Evolutionary conservation across 495 filamentous ascomycete species (phyloP), one percentile per base, ranked within the genome.

Genomic region (Hypoxylon cercidicola): DNA sequence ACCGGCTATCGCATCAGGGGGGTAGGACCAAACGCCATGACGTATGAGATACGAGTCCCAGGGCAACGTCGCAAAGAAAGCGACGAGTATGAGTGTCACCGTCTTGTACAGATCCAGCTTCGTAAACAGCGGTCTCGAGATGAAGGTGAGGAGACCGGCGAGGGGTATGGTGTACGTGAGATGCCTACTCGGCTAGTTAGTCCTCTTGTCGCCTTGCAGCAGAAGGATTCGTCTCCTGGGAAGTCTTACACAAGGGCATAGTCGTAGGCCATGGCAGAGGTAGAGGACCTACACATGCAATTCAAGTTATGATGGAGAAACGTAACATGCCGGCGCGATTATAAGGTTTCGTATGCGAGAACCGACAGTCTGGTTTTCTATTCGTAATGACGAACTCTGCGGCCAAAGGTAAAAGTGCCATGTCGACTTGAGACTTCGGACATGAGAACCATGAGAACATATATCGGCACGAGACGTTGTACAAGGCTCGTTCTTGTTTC

Each of bases 41-140:
- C 79, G 79, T 65, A 91, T 87, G 15, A 91, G 74, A 74, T 90
- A 89, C 8, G 87, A 88, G 63, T 90, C 88, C 88, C 88, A 91
- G 21, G 88, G 88, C 21, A 86, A 83, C 1, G 88, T 89, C 0
- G 85, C 81, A 20, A 79, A 58, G 41, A 90, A 81, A 5, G 87
- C 85, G 53, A 90, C 73, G 4, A 75, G 70, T 43, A 86, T 77
- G 25, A 90, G 73, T 47, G 82, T 84, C 2, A 68, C 43, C 25
- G 87, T 81, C 67, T 87, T 89, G 72, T 84, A 85, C 8, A 85
- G 48, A 50, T 89, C 87, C 32, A 85, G 73, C 43, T 71, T 73
- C 15, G 84, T 88, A 40, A 83, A 77, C 21, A 91, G 75, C 1
- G 88, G 89, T 41, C 76, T 78, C 57, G 85, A 84, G 19, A 87